Evolutionary conservation across 164 flowering plant genomes (phyloP).

Genomic region (Tetracentron sinense): DNA sequence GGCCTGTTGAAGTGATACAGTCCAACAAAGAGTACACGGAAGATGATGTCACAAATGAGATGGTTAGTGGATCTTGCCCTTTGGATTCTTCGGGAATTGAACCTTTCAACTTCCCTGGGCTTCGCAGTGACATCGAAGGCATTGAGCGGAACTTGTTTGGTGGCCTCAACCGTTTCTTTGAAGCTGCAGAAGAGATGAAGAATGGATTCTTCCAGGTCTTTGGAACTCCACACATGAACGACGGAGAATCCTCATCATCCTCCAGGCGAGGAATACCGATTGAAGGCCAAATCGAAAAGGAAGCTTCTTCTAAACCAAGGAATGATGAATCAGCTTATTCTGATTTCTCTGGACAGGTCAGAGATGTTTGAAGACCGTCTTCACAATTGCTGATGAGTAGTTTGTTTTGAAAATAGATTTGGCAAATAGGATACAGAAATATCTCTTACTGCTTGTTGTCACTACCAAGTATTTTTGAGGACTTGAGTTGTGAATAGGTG

Average conservation of each 20-base stretch:
- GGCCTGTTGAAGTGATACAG: constrained; percentile 77
- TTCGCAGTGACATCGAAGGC: constrained; percentile 68
- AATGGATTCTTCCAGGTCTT: constrained; percentile 46
- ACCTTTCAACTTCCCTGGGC: constrained; percentile 63
- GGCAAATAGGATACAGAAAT: too few relatives aligned
- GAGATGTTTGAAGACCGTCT: constrained; percentile 51
- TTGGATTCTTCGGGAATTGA: constrained; percentile 24
- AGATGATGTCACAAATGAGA: constrained; percentile 70
- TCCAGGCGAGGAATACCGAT: constrained; percentile 39
- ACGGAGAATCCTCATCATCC: constrained; percentile 32
- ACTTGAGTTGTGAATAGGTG: too few relatives aligned
- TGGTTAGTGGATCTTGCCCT: constrained; percentile 32
- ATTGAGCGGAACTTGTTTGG: constrained; percentile 51
- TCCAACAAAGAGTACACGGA: constrained; percentile 83
- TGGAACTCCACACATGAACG: constrained; percentile 31
- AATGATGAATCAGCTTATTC: constrained; percentile 33
- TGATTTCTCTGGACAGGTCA: constrained; percentile 62
- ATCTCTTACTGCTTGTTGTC: too few relatives aligned
- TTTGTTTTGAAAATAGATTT: not conserved
- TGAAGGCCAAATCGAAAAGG: constrained; percentile 33
- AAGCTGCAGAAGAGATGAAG: constrained; percentile 76
- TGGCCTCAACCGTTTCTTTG: constrained; percentile 53
- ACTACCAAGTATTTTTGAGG: too few relatives aligned
- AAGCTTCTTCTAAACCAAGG: constrained; percentile 20
- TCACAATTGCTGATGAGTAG: not conserved